Evolutionary conservation across 176 grass and related monocot genomes (phyloP), one percentile per base, ranked within the genome.

Genomic region (Ananas comosus): DNA sequence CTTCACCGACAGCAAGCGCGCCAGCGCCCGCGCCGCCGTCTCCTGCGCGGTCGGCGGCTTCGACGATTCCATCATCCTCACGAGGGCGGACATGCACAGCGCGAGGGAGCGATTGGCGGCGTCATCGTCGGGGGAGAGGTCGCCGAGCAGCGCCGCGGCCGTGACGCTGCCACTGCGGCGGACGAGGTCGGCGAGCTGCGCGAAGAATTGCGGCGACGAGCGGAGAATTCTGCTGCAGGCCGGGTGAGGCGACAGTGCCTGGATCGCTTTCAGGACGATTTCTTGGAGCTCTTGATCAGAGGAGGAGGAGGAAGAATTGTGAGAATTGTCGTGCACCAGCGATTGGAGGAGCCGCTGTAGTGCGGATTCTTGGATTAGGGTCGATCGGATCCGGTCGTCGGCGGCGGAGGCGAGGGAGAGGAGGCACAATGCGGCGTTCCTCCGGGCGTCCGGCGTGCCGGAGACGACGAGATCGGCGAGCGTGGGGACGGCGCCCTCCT

Each of bases 41-140:
- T 96, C 91, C 75, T 96, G 91, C 59, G 82, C 75, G 27, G 68
- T 82, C 17, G 82, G 78, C 33, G 87, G 91, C 76, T 96, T 96
- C 57, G 91, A 80, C 23, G 71, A 65, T 70, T 90, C 87, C 76
- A 96, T 86, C 81, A 96, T 87, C 84, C 82, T 87, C 71, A 87
- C 63, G 13, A 96, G 81, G 0, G 59, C 64, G 12, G 79, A 23
- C 71, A 96, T 87, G 70, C 87, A 96, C 0, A 75, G 69, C 2
- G 72, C 75, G 84, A 90, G 85, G 4, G 84, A 90, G 23, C 85
- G 74, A 65, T 85, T 96, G 64, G 79, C 79, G 25, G 25, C 25
- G 54, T 90, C 87, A 14, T 96, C 87, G 2, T 54, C 29, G 53
- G 86, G 80, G 17, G 73, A 78, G 69, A 96, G 91, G 47, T 82